Evolutionary conservation across 345 rosid genomes (phyloP).

Genomic region (Acer saccharum): DNA sequence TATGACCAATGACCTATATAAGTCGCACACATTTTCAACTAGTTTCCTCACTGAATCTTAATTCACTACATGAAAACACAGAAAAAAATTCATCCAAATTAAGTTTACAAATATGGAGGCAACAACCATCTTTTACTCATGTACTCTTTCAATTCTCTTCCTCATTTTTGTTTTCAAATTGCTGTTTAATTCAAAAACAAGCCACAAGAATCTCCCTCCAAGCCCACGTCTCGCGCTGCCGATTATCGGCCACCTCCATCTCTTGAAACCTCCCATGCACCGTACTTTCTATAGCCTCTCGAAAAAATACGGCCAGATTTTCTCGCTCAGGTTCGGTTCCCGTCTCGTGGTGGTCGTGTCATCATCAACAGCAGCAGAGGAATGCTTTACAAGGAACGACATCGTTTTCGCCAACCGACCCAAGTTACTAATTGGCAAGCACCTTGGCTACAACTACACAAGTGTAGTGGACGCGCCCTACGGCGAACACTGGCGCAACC

Average conservation of each 20-base stretch:
- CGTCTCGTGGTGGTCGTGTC: constrained; percentile 34
- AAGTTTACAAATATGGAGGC: background rate
- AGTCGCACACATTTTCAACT: too few species aligned
- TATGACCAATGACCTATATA: too few species aligned
- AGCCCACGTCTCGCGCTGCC: constrained; percentile 29
- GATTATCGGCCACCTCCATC: constrained; percentile 49
- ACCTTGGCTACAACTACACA: constrained; percentile 44
- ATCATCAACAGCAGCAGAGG: constrained; percentile 36
- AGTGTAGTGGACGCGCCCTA: constrained; percentile 35
- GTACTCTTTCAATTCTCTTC: background rate
- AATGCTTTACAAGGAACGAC: constrained; percentile 59
- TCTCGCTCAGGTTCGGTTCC: constrained; percentile 45
- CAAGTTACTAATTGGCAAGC: constrained; percentile 23
- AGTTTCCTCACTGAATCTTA: too few species aligned
- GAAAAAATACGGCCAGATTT: constrained; percentile 23
- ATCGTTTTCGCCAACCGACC: constrained; percentile 51
- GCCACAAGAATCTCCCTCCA: constrained; percentile 24
- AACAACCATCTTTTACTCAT: background rate
- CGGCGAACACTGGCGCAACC: constrained; percentile 73
- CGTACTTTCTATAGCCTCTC: constrained; percentile 20
- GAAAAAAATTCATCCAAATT: too few species aligned
- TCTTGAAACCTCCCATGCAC: constrained; percentile 25
- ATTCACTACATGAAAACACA: too few species aligned
- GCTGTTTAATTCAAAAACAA: background rate
- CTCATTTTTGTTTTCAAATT: constrained; percentile 11